Conservation (phyloP, 805 yeast species). For the Candida nitratophila region DNA sequence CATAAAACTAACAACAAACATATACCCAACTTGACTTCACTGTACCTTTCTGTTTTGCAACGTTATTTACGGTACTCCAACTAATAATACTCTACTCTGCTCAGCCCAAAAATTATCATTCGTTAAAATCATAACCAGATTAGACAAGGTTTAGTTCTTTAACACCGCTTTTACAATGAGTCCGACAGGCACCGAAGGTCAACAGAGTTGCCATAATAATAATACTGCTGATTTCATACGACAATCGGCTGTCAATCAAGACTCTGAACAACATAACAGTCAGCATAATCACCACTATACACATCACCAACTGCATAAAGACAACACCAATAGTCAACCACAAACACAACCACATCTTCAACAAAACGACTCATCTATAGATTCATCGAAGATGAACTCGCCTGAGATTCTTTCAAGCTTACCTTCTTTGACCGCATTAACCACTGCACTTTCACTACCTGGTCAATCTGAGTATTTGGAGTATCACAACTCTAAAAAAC, state of each 20-base stretch:
- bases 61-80: not conserved
- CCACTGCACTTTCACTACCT: conserved; percentile 20
- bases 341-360: not conserved
- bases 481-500: not conserved
- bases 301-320: too few relatives aligned
- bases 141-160: too few relatives aligned
- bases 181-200: not conserved
- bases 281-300: not conserved
- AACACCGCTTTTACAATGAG: not conserved
- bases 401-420: conserved; percentile 13
- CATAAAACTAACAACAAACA: too few relatives aligned
- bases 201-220: not conserved
- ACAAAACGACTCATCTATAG: conserved; percentile 6
- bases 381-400: conserved; percentile 17
- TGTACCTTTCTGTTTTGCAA: too few relatives aligned
- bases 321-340: not conserved
- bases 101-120: too few relatives aligned
- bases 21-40: too few relatives aligned
- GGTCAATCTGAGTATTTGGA: conserved; percentile 13
- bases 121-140: too few relatives aligned
- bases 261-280: not conserved
- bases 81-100: too few relatives aligned
- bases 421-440: conserved; percentile 15
- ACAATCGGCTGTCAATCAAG: not conserved
- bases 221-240: not conserved